Conservation (phyloP, 305 asterid species). For the Solanum hybrid region DNA sequence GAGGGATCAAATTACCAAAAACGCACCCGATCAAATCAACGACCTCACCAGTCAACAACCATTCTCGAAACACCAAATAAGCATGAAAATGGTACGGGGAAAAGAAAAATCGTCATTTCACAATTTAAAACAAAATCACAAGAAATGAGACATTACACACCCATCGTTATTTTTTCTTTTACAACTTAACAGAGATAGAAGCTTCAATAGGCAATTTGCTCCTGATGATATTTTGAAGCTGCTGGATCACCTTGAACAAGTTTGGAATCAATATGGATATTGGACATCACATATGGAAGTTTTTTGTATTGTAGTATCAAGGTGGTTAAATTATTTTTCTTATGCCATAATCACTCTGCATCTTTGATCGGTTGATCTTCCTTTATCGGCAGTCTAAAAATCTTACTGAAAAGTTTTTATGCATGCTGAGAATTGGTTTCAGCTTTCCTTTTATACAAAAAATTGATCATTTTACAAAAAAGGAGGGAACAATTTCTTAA, state of each 20-base stretch:
- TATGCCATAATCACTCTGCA: background rate
- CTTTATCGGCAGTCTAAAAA: background rate
- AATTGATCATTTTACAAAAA: background rate
- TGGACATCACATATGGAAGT: background rate
- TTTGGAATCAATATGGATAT: background rate
- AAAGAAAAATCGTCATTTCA: too few relatives aligned
- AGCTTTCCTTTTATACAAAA: background rate
- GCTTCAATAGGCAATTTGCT: conserved; percentile 66
- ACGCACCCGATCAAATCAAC: too few relatives aligned
- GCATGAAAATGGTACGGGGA: background rate
- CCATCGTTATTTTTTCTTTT: conserved; percentile 57
- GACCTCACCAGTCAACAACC: too few relatives aligned
- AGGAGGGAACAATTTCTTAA: too few relatives aligned
- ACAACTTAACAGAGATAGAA: conserved; percentile 34
- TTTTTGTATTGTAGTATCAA: background rate
- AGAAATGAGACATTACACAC: conserved; percentile 19
- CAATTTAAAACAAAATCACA: too few relatives aligned
- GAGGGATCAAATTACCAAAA: too few relatives aligned
- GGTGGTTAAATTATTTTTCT: background rate
- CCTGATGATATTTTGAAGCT: conserved; percentile 68
- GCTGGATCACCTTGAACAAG: conserved; percentile 44
- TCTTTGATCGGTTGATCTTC: background rate
- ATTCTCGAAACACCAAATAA: too few relatives aligned
- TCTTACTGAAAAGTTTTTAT: background rate
- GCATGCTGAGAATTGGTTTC: background rate